phyloP scores from a whole-genome alignment of 2,329 filamentous ascomycete species.

The Hymenoscyphus scutula region DNA sequence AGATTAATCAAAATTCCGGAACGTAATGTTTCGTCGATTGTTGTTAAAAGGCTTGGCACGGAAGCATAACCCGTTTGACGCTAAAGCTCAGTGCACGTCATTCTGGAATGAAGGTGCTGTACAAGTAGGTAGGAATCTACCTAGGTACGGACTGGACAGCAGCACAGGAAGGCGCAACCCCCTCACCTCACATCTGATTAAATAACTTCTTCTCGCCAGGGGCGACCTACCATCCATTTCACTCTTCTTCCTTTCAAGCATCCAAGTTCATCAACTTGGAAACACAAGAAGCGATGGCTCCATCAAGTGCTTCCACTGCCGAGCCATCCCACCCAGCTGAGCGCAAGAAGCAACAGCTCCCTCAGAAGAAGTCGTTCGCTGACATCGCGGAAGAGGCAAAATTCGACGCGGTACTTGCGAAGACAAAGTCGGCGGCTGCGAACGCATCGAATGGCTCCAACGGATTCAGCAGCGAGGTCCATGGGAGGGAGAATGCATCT shows the following conservation, averaged over 20 bases:
- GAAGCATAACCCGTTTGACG: not conserved
- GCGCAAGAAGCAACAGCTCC: constrained; percentile 35
- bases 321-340: constrained; percentile 37
- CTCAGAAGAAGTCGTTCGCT: constrained; percentile 42
- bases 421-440: not conserved
- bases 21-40: too few species aligned
- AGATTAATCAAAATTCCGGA: too few species aligned
- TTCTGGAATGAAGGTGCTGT: constrained; percentile 2
- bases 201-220: not conserved
- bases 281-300: constrained; percentile 20
- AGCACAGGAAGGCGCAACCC: constrained; percentile 1
- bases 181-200: not conserved
- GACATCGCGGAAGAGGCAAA: constrained; percentile 34
- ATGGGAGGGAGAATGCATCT: not conserved
- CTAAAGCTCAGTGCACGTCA: not conserved
- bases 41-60: too few species aligned
- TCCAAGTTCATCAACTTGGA: not conserved
- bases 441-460: constrained; percentile 14
- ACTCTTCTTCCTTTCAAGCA: not conserved
- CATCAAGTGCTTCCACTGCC: constrained; percentile 20
- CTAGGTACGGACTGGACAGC: too few species aligned
- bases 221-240: not conserved
- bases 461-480: constrained; percentile 10
- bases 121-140: too few species aligned
- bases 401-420: not conserved